A percentile compares a stretch with the other conserved stretches of the same genome.
Conservation (phyloP, 371 early-diverging fungal genomes). For the Rhizopus sp. region DNA sequence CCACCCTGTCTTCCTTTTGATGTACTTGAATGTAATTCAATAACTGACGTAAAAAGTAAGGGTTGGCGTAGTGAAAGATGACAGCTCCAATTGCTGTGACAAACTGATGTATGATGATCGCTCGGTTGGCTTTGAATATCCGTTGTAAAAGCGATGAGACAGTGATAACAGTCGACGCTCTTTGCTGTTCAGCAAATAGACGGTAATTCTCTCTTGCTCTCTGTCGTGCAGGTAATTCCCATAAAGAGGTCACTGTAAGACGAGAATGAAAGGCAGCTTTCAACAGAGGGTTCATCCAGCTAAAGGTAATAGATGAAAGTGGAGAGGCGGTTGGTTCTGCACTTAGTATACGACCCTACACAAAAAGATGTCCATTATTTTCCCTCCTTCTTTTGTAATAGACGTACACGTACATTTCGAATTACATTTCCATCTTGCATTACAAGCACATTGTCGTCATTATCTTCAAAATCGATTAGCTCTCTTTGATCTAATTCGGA, state of each 20-base stretch:
- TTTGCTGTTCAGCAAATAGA: constrained; percentile 19
- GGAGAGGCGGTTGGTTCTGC: constrained; percentile 66
- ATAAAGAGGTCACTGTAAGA: constrained; percentile 65
- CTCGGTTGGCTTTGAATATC: constrained; percentile 37
- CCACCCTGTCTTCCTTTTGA: constrained; percentile 10
- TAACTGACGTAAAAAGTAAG: constrained; percentile 51
- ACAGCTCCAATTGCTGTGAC: constrained; percentile 55
- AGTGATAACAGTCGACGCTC: neutral
- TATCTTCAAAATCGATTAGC: constrained; percentile 43
- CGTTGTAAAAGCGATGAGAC: constrained; percentile 13
- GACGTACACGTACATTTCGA: constrained; percentile 36
- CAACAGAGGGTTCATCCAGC: constrained; percentile 79
- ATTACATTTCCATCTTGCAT: constrained; percentile 47
- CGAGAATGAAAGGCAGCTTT: constrained; percentile 56
- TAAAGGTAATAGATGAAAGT: constrained; percentile 66
- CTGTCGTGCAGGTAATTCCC: constrained; percentile 62
- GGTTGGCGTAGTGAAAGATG: constrained; percentile 56
- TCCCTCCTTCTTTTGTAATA: neutral
- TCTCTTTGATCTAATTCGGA: constrained; percentile 50
- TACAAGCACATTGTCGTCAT: constrained; percentile 47
- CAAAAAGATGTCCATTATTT: constrained; percentile 4
- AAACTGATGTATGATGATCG: constrained; percentile 44
- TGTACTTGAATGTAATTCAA: constrained; percentile 51
- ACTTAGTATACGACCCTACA: constrained; percentile 54
- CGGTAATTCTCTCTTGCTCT: constrained; percentile 46